Percentiles rank a stretch among this genome's conserved stretches.
phyloP scores from a whole-genome alignment of 1,139 yeast genomes.

The Candida tetrigidarum region DNA sequence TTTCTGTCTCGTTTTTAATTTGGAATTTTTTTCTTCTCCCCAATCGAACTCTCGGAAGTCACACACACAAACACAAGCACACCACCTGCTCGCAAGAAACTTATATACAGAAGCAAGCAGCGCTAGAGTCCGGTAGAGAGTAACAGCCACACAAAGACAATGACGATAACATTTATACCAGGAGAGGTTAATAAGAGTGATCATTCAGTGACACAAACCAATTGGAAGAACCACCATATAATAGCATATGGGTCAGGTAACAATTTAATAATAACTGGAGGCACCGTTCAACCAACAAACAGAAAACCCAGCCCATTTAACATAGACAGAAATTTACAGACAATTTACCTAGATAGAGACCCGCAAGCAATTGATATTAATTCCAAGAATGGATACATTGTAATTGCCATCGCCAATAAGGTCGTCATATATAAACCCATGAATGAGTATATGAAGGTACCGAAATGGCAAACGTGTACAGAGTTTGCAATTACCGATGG shows the following conservation, averaged over 20 bases:
- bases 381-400: constrained; percentile 57
- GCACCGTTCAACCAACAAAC: constrained; percentile 18
- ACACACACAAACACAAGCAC: too few relatives aligned
- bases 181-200: constrained; percentile 75
- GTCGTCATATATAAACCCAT: constrained; percentile 47
- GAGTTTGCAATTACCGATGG: constrained; percentile 27
- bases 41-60: too few relatives aligned
- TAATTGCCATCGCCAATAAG: constrained; percentile 42
- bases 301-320: constrained; percentile 16
- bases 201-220: constrained; percentile 60
- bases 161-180: constrained; percentile 76
- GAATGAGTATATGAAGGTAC: constrained; percentile 45
- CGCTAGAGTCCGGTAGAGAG: too few relatives aligned
- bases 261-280: constrained; percentile 62
- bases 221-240: constrained; percentile 71
- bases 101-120: too few relatives aligned
- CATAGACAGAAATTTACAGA: constrained; percentile 59
- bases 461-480: constrained; percentile 51
- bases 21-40: too few relatives aligned
- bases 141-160: constrained; percentile 20
- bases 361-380: constrained; percentile 71
- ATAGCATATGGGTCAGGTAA: constrained; percentile 88
- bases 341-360: constrained; percentile 71
- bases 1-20: too few relatives aligned
- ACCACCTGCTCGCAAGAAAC: neutral